Evolutionary conservation across 2,329 filamentous ascomycete genomes (phyloP), one percentile per base, ranked within the genome.

Genomic region (Stachybotrys echinatus): DNA sequence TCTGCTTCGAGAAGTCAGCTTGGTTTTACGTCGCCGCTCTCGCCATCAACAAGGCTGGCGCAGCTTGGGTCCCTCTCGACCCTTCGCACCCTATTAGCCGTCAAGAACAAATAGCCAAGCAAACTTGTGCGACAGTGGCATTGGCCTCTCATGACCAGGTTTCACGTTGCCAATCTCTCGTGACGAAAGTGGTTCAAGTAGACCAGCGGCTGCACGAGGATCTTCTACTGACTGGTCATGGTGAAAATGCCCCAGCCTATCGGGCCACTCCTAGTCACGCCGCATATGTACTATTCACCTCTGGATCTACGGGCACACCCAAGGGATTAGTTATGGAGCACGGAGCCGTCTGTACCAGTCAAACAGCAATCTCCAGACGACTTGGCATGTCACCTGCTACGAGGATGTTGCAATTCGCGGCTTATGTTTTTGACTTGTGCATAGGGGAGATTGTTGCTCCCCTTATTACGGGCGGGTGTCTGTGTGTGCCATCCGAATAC

Each of bases 81-180:
- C 65, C 70, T 12, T 61, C 64, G 7, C 55, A 70, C 44, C 71
- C 73, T 0, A 64, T 65, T 0, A 50, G 57, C 0, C 52, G 58
- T 5, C 48, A 57, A 23, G 45, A 34, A 2, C 52, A 54, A 17
- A 37, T 60, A 2, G 43, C 54, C 1, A 12, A 22, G 4, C 56
- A 54, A 3, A 50, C 55, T 1, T n/a, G 44, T 17, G 46, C 47
- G 5, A 49, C 21, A 18, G 20, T 52, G 19, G 27, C 27, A 18
- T 19, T 49, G 19, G n/a, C 40, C 4, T 47, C 47, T 6, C 21
- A 14, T 20, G 37, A 40, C 18, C 37, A 42, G 8, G n/a, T 18
- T 14, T n/a, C 18, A 12, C n/a, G 34, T 19, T 39, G 31, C 10
- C 14, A 31, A 7, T 6, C 19, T 5, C 18, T 38, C 6, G 34